Evolutionary conservation across 2,329 filamentous ascomycete species (phyloP).

Genomic region (Paramyrothecium roridum): DNA sequence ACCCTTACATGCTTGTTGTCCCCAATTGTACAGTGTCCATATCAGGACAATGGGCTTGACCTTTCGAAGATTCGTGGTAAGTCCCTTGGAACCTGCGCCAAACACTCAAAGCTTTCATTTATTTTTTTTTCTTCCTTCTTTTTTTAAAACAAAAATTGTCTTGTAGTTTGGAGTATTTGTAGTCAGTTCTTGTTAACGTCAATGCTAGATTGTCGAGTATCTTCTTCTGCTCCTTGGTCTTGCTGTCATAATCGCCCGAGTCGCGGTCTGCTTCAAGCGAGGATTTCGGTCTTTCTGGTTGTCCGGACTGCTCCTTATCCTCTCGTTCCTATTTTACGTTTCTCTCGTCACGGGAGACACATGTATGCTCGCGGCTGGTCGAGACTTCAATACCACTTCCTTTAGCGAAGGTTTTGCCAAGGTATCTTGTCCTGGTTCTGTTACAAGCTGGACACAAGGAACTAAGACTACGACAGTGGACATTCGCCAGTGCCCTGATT

Average conservation of each 20-base stretch:
- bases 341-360: background rate
- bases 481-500: background rate
- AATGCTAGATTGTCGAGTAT: background rate
- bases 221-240: background rate
- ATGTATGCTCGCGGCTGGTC: background rate
- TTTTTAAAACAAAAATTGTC: no score
- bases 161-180: no score
- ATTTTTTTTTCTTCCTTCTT: no score
- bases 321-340: background rate
- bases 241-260: background rate
- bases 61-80: no score
- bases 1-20: no score
- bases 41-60: no score
- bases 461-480: background rate
- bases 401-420: background rate
- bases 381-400: background rate
- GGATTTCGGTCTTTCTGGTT: conserved; percentile 1
- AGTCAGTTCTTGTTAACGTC: no score
- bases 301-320: background rate
- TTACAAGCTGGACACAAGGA: background rate
- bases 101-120: no score
- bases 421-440: background rate
- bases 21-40: no score
- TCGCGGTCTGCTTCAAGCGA: background rate
- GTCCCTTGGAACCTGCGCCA: no score